phyloP scores from a whole-genome alignment of 2,329 filamentous ascomycete genomes.

The Cryphonectria carpinicola region DNA sequence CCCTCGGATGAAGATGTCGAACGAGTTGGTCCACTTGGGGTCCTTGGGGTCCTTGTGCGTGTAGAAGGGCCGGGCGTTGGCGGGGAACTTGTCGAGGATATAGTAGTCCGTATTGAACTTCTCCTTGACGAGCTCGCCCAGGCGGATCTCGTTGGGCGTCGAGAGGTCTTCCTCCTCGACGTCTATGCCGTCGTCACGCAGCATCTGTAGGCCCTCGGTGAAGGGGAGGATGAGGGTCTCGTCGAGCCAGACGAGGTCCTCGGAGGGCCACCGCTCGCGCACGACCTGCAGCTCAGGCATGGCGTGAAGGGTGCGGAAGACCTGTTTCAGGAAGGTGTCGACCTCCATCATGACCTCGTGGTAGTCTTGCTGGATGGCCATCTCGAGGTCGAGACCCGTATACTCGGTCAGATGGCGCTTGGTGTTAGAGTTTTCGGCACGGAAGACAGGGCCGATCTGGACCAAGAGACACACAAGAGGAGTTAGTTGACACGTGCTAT shows the following conservation, averaged over 20 bases:
- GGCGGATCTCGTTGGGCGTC: constrained; percentile 83
- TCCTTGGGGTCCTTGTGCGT: constrained; percentile 82
- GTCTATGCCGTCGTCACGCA: constrained; percentile 78
- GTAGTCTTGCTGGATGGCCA: constrained; percentile 88
- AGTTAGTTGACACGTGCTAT: constrained; percentile 4
- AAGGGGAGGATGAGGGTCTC: constrained; percentile 83
- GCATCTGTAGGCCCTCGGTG: constrained; percentile 75
- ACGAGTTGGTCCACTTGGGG: constrained; percentile 80
- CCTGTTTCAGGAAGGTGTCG: constrained; percentile 73
- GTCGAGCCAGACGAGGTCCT: constrained; percentile 85
- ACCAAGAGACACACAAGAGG: neutral
- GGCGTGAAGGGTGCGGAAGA: constrained; percentile 67
- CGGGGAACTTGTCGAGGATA: constrained; percentile 90
- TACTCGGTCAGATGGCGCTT: constrained; percentile 94
- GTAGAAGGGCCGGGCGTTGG: constrained; percentile 85
- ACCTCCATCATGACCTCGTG: constrained; percentile 82
- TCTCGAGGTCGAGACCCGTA: constrained; percentile 89
- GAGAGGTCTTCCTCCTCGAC: constrained; percentile 78
- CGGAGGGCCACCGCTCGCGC: constrained; percentile 82
- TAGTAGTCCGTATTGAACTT: constrained; percentile 91
- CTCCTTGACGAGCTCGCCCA: constrained; percentile 83
- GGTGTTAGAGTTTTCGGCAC: constrained; percentile 94
- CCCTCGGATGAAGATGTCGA: constrained; percentile 91
- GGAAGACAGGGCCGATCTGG: constrained; percentile 80
- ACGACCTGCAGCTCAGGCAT: constrained; percentile 75